Conservation (phyloP, 2,329 filamentous ascomycete genomes). For the Eutypa lata region DNA sequence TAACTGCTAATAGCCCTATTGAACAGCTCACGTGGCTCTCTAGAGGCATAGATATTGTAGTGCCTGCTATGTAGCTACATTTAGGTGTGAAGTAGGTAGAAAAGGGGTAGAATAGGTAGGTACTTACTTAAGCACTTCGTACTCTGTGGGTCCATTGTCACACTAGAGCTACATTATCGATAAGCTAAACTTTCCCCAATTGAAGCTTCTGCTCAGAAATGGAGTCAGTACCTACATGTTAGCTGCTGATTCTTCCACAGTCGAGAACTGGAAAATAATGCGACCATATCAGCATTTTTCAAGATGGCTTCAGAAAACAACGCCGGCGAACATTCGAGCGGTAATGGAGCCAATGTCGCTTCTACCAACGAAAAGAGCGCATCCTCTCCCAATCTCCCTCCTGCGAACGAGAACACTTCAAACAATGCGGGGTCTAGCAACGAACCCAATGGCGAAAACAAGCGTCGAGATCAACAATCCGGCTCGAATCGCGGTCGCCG, state of each 20-base stretch:
- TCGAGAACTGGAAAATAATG: constrained; percentile 7
- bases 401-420: constrained; percentile 11
- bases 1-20: no score
- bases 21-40: no score
- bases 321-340: constrained; percentile 5
- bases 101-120: no score
- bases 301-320: constrained; percentile 19
- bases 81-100: no score
- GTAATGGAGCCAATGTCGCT: constrained; percentile 1
- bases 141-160: no score
- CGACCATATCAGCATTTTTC: constrained; percentile 14
- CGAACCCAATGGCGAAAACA: constrained; percentile 10
- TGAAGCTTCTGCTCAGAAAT: background rate
- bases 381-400: constrained; percentile 2
- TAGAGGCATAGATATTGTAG: no score
- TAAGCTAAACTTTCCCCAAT: background rate
- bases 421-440: constrained; percentile 9
- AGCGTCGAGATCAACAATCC: constrained; percentile 12
- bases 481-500: constrained; percentile 14
- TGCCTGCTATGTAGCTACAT: no score
- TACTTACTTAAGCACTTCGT: no score
- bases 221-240: background rate
- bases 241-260: background rate
- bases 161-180: no score
- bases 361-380: constrained; percentile 2